Evolutionary conservation across 2,329 filamentous ascomycete species (phyloP).

Genomic region (Xylaria sp.): DNA sequence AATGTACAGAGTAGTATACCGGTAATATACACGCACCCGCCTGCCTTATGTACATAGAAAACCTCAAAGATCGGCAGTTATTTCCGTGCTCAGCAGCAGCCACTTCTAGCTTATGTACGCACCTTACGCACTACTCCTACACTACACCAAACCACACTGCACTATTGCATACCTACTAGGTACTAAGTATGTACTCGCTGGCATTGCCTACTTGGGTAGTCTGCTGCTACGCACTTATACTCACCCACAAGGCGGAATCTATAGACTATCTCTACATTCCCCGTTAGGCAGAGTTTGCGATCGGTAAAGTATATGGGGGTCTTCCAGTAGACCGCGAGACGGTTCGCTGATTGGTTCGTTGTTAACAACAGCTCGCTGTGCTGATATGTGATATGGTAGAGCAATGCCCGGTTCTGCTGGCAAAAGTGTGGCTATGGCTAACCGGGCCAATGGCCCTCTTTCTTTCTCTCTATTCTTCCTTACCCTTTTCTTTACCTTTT

Average conservation of each 20-base stretch:
- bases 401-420: slow-evolving; percentile 1
- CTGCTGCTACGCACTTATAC: too few species aligned
- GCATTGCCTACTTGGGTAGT: background rate
- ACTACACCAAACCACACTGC: too few species aligned
- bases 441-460: too few species aligned
- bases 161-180: too few species aligned
- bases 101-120: background rate
- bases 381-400: background rate
- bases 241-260: slow-evolving; percentile 3
- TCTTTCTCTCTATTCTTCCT: background rate
- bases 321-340: background rate
- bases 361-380: too few species aligned
- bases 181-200: too few species aligned
- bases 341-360: background rate
- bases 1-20: too few species aligned
- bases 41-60: background rate
- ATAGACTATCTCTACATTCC: background rate
- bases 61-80: slow-evolving; percentile 23
- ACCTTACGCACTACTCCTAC: background rate
- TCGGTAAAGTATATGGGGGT: background rate
- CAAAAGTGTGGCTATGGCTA: slow-evolving; percentile 27
- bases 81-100: slow-evolving; percentile 2
- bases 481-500: background rate
- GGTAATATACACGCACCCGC: background rate
- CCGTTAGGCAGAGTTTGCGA: slow-evolving; percentile 5